Conservation (phyloP, 2,329 filamentous ascomycete genomes). For the Cladorrhinum sp. region DNA sequence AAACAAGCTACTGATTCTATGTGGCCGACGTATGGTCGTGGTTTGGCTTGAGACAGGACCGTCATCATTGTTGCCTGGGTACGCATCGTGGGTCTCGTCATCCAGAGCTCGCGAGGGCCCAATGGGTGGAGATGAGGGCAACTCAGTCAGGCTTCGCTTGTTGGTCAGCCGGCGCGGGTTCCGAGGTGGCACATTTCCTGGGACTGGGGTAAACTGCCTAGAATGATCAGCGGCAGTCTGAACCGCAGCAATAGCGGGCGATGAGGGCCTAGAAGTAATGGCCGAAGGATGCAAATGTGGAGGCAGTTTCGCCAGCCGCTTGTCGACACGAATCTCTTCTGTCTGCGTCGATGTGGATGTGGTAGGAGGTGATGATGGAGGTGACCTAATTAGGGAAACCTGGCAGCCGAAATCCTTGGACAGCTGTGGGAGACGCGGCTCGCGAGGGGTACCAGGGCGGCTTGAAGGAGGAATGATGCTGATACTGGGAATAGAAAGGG, state of each 20-base stretch:
- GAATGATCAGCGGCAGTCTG: constrained; percentile 35
- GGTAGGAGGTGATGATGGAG: constrained; percentile 43
- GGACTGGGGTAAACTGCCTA: constrained; percentile 49
- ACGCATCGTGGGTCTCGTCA: constrained; percentile 58
- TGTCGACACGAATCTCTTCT: constrained; percentile 83
- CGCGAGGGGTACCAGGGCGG: constrained; percentile 73
- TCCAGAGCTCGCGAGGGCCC: constrained; percentile 28
- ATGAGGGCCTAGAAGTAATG: constrained; percentile 60
- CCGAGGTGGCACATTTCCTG: constrained; percentile 54
- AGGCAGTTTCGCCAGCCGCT: constrained; percentile 70
- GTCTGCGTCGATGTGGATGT: constrained; percentile 68
- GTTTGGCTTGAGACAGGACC: constrained; percentile 63
- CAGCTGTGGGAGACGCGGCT: constrained; percentile 73
- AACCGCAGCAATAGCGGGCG: constrained; percentile 41
- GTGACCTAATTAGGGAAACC: constrained; percentile 51
- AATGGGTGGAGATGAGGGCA: constrained; percentile 48
- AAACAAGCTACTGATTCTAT: constrained; percentile 80
- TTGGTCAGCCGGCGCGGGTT: constrained; percentile 56
- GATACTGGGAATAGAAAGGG: constrained; percentile 73
- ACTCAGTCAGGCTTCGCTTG: constrained; percentile 45
- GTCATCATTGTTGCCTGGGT: constrained; percentile 78
- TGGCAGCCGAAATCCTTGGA: constrained; percentile 82
- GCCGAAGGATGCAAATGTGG: constrained; percentile 75
- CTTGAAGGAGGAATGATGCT: constrained; percentile 86
- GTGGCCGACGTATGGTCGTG: constrained; percentile 63